Conservation (phyloP, 225 moss, liverwort and hornwort genomes). For the Rhytidiadelphus loreus region DNA sequence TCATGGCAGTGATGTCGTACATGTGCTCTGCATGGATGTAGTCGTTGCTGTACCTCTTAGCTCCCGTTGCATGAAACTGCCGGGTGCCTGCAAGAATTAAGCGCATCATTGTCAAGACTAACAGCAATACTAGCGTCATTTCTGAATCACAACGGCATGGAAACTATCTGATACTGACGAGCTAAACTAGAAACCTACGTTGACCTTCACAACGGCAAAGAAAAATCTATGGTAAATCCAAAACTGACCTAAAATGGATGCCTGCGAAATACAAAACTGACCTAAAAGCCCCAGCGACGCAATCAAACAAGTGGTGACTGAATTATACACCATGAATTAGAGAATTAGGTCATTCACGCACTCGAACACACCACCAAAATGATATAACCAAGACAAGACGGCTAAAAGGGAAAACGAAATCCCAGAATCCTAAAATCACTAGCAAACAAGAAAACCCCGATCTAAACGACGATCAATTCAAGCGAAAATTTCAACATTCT, state of each 20-base stretch:
- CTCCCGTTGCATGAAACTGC: constrained; percentile 52
- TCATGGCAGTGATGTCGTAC: constrained; percentile 63
- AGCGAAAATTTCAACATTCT: neutral
- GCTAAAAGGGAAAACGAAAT: neutral
- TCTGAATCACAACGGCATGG: neutral
- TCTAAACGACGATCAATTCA: neutral
- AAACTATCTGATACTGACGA: neutral
- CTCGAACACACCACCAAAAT: no score
- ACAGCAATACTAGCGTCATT: neutral
- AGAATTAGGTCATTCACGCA: neutral
- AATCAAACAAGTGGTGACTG: neutral
- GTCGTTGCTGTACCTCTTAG: constrained; percentile 65
- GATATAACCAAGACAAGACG: neutral
- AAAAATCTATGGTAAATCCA: neutral
- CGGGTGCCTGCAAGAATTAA: constrained; percentile 13
- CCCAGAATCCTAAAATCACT: neutral
- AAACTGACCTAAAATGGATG: neutral
- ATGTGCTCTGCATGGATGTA: constrained; percentile 86
- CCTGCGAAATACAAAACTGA: neutral
- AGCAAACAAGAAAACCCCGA: neutral
- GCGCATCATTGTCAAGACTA: neutral
- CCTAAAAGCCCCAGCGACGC: neutral
- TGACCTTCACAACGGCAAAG: neutral
- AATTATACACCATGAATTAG: neutral
- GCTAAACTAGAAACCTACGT: neutral